Base-by-base conservation (phyloP, 2,329 filamentous ascomycete genomes). In the Epichloe aotearoae region DNA sequence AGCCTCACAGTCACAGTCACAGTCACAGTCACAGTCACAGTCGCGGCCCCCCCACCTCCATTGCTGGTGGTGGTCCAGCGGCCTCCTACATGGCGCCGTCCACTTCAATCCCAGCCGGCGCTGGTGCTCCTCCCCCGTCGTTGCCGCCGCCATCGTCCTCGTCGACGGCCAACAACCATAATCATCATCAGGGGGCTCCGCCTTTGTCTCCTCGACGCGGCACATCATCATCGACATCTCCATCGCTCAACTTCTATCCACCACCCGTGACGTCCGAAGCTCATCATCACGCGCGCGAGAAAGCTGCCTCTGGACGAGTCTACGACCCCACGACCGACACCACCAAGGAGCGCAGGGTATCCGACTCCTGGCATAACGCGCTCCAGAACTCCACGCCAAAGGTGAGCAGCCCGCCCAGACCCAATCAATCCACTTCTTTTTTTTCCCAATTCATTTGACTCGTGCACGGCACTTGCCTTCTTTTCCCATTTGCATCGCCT, bases 291-390 rank as follows among this genome's bases (percentile, higher is more conserved):
- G 51, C 59, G 45, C 70, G 65, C 61, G 68, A 69, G 49, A 69
- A 71, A 60, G 59, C 67, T 50, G 61, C 64, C 15, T 62, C 66
- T 51, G 65, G 73, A 59, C 70, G 71, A 62, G 76, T 74, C 64
- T 78, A 78, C 66, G 75, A 78, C 57, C 74, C 74, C 15, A 71
- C 72, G 42, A 74, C 71, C 42, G 75, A 78, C 64, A 70, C 69
- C 53, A 71, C 68, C 46, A 69, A 66, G 54, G 72, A 73, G 60
- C 72, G 70, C 58, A 67, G 65, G 54, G 62, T 70, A 57, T 73
- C 70, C 52, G 73, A 76, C 59, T 68, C 71, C 58, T 74, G 73
- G 71, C 70, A 70, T 59, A 70, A 66, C 62, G 64, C 67, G 61
- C 65, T 66, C 53, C 67, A 69, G 58, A 62, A 62, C 55, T 66